Base-by-base conservation (phyloP, 2,329 filamentous ascomycete genomes). In the Hortaea werneckii region DNA sequence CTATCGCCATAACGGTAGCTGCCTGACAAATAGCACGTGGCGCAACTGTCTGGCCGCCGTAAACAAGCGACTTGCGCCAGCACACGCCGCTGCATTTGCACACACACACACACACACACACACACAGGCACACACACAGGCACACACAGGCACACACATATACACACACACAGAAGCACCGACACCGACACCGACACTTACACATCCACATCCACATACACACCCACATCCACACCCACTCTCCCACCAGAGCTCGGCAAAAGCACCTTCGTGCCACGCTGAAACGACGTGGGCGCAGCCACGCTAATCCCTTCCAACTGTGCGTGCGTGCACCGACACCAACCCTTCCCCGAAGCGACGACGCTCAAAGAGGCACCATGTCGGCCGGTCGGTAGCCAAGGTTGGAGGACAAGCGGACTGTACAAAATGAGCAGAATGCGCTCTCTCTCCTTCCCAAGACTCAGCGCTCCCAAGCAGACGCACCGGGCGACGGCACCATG, bases 361-460 rank as follows among this genome's bases (percentile, higher is more conserved):
- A 35, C 32, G 20, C 20, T 20, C 8, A 35, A n/a, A 35, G 32
- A 43, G 29, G 41, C 42, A 41, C 35, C n/a, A 57, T 57, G 55
- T 50, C 50, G 47, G 44, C 46, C 44, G 41, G 42, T 13, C 46
- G 46, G 47, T 58, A 56, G 50, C 43, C 30, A 38, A 9, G 34
- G 40, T 37, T 30, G 6, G 41, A 20, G 37, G 42, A 39, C 30
- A 44, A 42, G 20, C 20, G 4, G 43, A 37, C 43, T 40, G 35
- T 52, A 55, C 54, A 59, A 54, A 37, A 59, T 61, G 58, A 55
- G 44, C 51, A 53, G 54, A 35, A 48, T 51, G 49, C 58, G 58
- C 54, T 53, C 56, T 29, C 48, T 58, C 37, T 55, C 57, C 12
- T 51, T 59, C 40, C 54, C 58, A 34, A 53, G 49, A 37, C 42